Evolutionary conservation across 306 rosid genomes (phyloP).

Genomic region (Ammopiptanthus mongolicus): DNA sequence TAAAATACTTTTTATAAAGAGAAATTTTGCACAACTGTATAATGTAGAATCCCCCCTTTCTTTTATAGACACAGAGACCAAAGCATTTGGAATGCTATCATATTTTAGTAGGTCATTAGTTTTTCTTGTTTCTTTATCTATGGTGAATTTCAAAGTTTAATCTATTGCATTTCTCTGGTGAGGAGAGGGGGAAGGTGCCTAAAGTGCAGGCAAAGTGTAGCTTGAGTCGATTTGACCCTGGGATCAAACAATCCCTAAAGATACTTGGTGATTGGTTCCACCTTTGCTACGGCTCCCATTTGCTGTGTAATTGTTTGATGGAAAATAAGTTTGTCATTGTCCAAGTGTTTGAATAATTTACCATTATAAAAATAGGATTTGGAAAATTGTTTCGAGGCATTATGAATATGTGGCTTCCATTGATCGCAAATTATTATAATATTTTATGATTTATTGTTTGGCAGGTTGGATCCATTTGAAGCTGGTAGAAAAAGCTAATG

Average conservation of each 20-base stretch:
- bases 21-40: background rate
- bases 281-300: background rate
- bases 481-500: constrained; percentile 83
- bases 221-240: background rate
- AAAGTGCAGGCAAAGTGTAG: background rate
- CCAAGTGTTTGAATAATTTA: constrained; percentile 1
- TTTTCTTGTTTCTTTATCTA: background rate
- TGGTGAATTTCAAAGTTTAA: background rate
- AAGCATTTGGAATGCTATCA: background rate
- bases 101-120: background rate
- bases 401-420: background rate
- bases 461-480: constrained; percentile 92
- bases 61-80: too few relatives aligned
- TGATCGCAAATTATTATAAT: too few relatives aligned
- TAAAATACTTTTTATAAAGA: background rate
- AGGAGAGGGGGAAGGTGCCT: background rate
- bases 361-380: background rate
- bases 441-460: constrained; percentile 26
- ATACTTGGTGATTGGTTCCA: background rate
- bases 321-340: background rate
- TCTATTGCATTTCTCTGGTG: background rate
- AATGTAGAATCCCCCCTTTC: background rate
- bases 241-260: background rate
- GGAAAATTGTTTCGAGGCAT: background rate
- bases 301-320: background rate